Base-by-base conservation (phyloP, 2,329 filamentous ascomycete genomes). In the Microsporum ferrugineum region DNA sequence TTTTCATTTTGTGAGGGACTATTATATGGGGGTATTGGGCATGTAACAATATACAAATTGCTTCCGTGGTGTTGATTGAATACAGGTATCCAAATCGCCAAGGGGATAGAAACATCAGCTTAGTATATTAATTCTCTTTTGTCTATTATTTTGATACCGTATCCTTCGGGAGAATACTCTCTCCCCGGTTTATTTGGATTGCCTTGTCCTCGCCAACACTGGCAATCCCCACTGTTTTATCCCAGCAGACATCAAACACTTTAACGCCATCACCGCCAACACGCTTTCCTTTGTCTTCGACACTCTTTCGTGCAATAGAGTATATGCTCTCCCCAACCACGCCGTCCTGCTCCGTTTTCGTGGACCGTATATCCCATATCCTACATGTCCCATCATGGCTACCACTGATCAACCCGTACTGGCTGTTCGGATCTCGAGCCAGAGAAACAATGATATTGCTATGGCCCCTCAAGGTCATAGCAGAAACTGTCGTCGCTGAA, bases 131-230 rank as follows among this genome's bases (percentile, higher is more conserved):
- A 7, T 33, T 29, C 3, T 43, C 7, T 59, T 51, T 31, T 59
- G 14, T 57, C 36, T 55, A 70, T 67, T 63, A 64, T 64, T 55
- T 55, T 36, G 31, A 34, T 55, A 38, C n/a, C 65, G 65, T 64
- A 65, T 43, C 68, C 8, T 71, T 71, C 59, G 69, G 73, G 58
- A 76, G 64, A 59, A 78, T 72, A 34, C 74, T 81, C 64, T 82
- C 80, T 17, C 84, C 86, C 66, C 82, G 81, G 74, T 99, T 96
- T 63, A 99, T 85, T 79, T 99, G 94, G 68, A 99, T 86, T 77
- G 84, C 86, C 78, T 94, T 96, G 71, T 99, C 94, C 80, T 97
- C 91, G 14, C 92, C 91, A 49, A 80, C 91, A 69, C 89, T 95
- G 51, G 96, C 88, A 71, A 99, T 92, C 0, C 94, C 95, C 70